phyloP scores from a whole-genome alignment of 345 rosid species.

The Euclidium syriacum region DNA sequence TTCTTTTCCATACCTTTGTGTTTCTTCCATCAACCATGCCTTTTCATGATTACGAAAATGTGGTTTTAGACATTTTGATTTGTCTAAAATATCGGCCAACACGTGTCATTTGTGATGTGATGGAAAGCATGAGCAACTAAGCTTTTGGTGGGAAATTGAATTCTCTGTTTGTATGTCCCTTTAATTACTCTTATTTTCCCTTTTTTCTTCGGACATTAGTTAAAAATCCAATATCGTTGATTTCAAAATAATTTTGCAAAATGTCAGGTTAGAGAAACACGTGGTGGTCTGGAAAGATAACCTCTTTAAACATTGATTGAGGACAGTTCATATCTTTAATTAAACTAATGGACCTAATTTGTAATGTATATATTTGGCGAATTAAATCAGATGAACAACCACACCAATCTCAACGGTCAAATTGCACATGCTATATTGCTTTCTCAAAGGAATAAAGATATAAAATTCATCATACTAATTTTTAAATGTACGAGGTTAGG shows the following conservation, averaged over 20 bases:
- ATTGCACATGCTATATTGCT: conserved; percentile 14
- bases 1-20: background rate
- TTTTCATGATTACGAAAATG: too few relatives aligned
- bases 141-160: background rate
- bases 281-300: conserved; percentile 19
- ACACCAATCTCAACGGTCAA: conserved; percentile 26
- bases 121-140: conserved; percentile 18
- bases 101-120: conserved; percentile 13
- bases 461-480: background rate
- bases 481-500: conserved; percentile 19
- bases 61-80: background rate
- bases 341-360: background rate
- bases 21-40: too few relatives aligned
- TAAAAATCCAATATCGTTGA: background rate
- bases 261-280: conserved; percentile 21
- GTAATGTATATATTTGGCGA: background rate
- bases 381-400: conserved; percentile 21
- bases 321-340: conserved; percentile 2
- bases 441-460: background rate
- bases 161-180: background rate
- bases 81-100: background rate
- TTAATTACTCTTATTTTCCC: background rate
- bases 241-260: conserved; percentile 12
- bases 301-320: conserved; percentile 14
- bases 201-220: conserved; percentile 6